Evolutionary conservation across 2,329 filamentous ascomycete genomes (phyloP), one percentile per base, ranked within the genome.

Genomic region (Fusarium sp.): DNA sequence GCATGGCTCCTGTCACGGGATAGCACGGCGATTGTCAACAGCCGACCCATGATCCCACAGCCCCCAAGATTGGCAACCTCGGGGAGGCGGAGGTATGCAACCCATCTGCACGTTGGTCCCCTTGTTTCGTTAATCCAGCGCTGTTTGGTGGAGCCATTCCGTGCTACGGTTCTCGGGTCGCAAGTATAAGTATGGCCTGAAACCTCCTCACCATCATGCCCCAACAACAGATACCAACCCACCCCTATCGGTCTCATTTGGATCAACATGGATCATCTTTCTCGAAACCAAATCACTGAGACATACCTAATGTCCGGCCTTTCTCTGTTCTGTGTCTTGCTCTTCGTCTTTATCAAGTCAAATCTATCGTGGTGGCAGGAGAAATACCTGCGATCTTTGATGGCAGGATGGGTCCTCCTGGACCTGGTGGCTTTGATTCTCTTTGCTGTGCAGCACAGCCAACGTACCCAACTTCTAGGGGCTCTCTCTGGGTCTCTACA

Each of bases 61-160:
- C 62, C 55, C 62, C 62, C 60, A 37, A 60, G 51, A 47, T 56
- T 55, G 39, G 37, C 39, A 52, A 56, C 36, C 41, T 18, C 15
- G 43, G 52, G 44, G 61, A 54, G 31, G 47, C 48, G 30, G 54
- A 52, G 54, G 60, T 28, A 50, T 10, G 48, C 15, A 57, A 53
- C 43, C 18, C 23, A 58, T 62, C 58, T 40, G 58, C 31, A n/a
- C 59, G 37, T 66, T 62, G 13, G 57, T 50, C 47, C 52, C 53
- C 57, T 65, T 61, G 41, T 65, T 44, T 63, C n/a, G 57, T 61
- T 61, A 61, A 65, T 61, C 31, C 52, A 10, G 57, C 57, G 57
- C 41, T 61, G 47, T 59, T 41, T 59, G 9, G 54, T 62, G 47
- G 60, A 58, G 53, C 47, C 34, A 41, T 48, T 53, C 54, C 44